A percentile compares a stretch with the other conserved stretches of the same genome.
These are phyloP conservation scores for Aschersonia sp. DNA, from an alignment of 2,329 filamentous ascomycete genomes.

Conservation along the genomic window DNA sequence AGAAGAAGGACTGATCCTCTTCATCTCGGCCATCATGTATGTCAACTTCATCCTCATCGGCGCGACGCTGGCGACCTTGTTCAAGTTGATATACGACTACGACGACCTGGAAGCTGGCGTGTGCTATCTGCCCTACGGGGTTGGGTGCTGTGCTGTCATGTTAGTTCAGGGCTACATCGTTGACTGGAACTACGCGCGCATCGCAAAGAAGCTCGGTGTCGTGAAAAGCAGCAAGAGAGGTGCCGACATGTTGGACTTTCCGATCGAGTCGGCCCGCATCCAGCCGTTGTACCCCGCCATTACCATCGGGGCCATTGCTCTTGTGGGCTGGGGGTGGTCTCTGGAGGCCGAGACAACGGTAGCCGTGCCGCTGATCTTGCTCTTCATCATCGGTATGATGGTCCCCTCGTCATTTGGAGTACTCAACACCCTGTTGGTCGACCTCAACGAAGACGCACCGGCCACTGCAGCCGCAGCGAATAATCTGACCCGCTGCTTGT, in stretches of 20 bases:
- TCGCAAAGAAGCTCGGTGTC: conserved; percentile 46
- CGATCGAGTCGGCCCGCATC: conserved; percentile 39
- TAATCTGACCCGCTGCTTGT: conserved; percentile 46
- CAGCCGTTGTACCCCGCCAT: conserved; percentile 40
- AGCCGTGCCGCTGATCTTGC: conserved; percentile 37
- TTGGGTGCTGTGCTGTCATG: conserved; percentile 32
- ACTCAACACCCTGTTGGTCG: conserved; percentile 48
- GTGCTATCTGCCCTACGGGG: conserved; percentile 39
- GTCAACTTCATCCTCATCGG: conserved; percentile 39
- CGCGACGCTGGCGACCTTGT: conserved; percentile 36
- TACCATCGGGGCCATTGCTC: conserved; percentile 33
- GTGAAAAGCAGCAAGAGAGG: conserved; percentile 43
- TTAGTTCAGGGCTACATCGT: conserved; percentile 41
- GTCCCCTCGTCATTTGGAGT: conserved; percentile 49
- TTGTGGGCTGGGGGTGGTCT: conserved; percentile 44
- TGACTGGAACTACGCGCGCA: conserved; percentile 57
- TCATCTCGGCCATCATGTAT: conserved; percentile 39
- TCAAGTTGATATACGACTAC: conserved; percentile 35
- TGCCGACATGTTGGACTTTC: conserved; percentile 34
- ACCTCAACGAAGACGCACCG: conserved; percentile 44
- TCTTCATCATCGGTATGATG: conserved; percentile 41
- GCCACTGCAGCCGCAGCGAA: conserved; percentile 50
- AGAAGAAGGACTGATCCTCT: conserved; percentile 37
- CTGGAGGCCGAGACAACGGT: conserved; percentile 34
- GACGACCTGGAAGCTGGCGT: conserved; percentile 36